These are phyloP conservation scores for Carpinus viminea DNA, from an alignment of 306 rosid species.

Conservation along the genomic window DNA sequence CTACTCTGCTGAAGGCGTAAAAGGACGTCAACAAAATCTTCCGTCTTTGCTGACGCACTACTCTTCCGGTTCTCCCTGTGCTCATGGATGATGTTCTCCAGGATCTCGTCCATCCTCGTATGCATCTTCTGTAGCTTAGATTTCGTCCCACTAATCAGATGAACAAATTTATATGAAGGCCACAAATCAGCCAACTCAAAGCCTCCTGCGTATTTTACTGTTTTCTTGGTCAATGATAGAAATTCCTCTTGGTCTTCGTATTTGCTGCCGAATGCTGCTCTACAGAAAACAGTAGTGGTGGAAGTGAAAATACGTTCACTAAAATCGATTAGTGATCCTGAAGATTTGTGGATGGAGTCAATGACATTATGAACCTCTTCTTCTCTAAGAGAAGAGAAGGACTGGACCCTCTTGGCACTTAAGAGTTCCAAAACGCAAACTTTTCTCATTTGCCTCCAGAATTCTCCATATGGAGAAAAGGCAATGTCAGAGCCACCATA, in stretches of 20 bases:
- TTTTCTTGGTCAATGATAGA: background rate
- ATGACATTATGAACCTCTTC: conserved; percentile 41
- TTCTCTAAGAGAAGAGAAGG: conserved; percentile 43
- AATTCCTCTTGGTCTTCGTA: conserved; percentile 24
- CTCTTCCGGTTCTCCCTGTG: conserved; percentile 1
- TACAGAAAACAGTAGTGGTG: conserved; percentile 2
- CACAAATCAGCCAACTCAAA: conserved; percentile 40
- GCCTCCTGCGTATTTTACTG: background rate
- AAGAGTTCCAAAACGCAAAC: conserved; percentile 43
- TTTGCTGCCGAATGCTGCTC: conserved; percentile 33
- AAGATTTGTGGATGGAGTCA: conserved; percentile 21
- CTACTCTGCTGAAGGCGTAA: conserved; percentile 24
- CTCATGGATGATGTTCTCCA: conserved; percentile 26
- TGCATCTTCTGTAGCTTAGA: conserved; percentile 24
- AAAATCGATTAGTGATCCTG: conserved; percentile 31
- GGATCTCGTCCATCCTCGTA: conserved; percentile 23
- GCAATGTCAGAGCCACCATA: conserved; percentile 26
- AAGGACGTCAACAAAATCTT: conserved; percentile 36
- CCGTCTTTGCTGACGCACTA: background rate
- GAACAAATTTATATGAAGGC: conserved; percentile 29
- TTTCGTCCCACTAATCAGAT: conserved; percentile 24
- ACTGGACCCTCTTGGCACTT: conserved; percentile 43
- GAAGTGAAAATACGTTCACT: background rate
- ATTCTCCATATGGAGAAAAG: conserved; percentile 42
- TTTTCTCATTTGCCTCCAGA: conserved; percentile 58